Evolutionary conservation across 805 yeast genomes (phyloP), one percentile per base, ranked within the genome.

Genomic region (Saturnispora mendoncae): DNA sequence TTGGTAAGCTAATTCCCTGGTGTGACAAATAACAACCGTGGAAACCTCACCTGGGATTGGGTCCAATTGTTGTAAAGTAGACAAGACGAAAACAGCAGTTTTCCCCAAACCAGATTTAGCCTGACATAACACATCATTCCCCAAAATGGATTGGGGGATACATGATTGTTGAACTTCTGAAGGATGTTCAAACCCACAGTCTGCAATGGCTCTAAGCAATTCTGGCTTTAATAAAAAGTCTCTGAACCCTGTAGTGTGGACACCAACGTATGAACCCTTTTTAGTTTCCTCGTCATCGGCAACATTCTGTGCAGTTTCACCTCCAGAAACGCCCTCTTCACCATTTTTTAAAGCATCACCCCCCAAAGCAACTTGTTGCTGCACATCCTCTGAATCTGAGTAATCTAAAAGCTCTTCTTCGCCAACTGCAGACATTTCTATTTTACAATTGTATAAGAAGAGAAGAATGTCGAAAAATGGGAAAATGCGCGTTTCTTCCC

Each of bases 81-180:
- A 84, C 57, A 90, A 74, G 46, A 90, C 97, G 56, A 90, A 90
- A 43, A 90, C 97, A 35, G 98, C 98, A 46, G 98, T 90, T 66
- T 90, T 90, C 80, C 98, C 98, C 54, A 92, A 74, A 83, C 98
- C 98, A 36, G 98, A 92, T 72, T 92, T 90, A 66, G 98, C 98
- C 74, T 90, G 98, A 71, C 98, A 92, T 53, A 90, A 69, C 45
- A 90, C 97, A 62, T 90, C 98, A 48, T 95, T 90, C 60, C 97
- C 98, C 55, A 90, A 82, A 60, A 90, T 86, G 43, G 97, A 84
- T 69, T 92, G 97, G 42, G 98, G 98, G 58, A 90, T 92, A 67
- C 96, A 85, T 54, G 86, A 90, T 71, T 90, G 98, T 71, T 90
- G 98, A 52, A 90, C 98, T 81, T 90, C 98, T 51, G 96, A 86